phyloP scores from a whole-genome alignment of 2,329 filamentous ascomycete genomes.

The Monosporascus cannonballus region DNA sequence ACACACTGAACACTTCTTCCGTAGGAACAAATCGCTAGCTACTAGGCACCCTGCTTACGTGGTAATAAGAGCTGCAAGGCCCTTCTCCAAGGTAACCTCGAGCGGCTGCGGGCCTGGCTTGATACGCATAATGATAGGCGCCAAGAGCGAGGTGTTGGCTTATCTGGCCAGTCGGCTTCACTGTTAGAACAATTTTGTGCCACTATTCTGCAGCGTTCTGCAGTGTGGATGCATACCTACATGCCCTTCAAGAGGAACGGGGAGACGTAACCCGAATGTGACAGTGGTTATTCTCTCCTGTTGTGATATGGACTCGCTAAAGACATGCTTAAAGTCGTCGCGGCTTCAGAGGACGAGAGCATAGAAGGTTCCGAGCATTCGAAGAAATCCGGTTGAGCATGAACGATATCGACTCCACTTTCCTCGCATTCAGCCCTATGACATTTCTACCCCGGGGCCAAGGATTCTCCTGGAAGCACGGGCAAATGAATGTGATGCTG shows the following conservation, averaged over 20 bases:
- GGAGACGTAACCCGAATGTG: not conserved
- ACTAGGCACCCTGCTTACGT: not conserved
- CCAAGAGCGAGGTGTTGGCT: not conserved
- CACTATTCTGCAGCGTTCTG: not conserved
- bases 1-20: not conserved
- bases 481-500: not conserved
- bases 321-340: not conserved
- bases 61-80: not conserved
- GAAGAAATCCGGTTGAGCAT: not conserved
- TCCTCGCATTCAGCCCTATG: not conserved
- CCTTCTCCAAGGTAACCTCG: not conserved
- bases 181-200: not conserved
- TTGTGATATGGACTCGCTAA: not conserved
- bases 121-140: not conserved
- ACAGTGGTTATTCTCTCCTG: not conserved
- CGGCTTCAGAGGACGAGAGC: not conserved
- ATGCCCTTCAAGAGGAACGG: not conserved
- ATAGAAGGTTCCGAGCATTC: not conserved
- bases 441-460: not conserved
- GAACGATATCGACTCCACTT: not conserved
- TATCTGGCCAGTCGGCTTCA: not conserved
- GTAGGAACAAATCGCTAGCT: not conserved
- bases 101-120: not conserved
- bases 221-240: not conserved
- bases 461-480: not conserved